Evolutionary conservation across 345 rosid genomes (phyloP), one percentile per base, ranked within the genome.

Genomic region (Boechera retrofracta): DNA sequence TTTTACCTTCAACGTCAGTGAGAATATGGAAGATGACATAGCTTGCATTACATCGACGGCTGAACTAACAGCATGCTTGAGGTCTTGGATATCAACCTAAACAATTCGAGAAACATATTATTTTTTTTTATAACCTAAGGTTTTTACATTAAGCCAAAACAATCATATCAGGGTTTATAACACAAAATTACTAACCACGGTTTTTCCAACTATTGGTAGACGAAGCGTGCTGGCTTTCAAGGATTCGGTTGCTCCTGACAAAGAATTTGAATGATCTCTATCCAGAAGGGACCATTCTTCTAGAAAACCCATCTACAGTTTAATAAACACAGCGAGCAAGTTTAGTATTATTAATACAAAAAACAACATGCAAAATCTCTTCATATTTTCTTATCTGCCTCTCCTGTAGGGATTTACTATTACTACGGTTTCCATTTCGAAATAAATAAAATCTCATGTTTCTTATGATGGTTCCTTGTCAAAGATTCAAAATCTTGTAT

Each of bases 31-130:
- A 66, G 97, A 89, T 38, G 88, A 90, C 96, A 95, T 89, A 80
- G 90, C 96, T 72, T 89, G 98, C 97, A 95, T 91, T 53, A 85
- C 89, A 80, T 91, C 96, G 53, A 87, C 89, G 6, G 98, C 97
- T 74, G 97, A 92, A 69, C 87, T 77, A 62, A 91, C 81, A 69
- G 96, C 97, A 84, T 92, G 91, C 81, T 89, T 95, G 73, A 95
- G 89, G 67, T 88, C 89, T 81, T 88, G 96, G 57, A 86, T 79
- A 84, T 95, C 90, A 58, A 81, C 90, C 99, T 95, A 82, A 67
- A 58, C 60, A 67, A 42, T 59, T 11, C 36, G 12, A 39, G 52
- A 64, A 32, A 16, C 72, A 21, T 10, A 1, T 57, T 56, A 24
- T 26, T 0, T 9, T 33, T 47, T 33, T 12, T 26, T 15, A 7